Percentiles rank a stretch among this genome's conserved stretches.
Conservation (phyloP, 345 rosid species). For the Barbarea vulgaris region DNA sequence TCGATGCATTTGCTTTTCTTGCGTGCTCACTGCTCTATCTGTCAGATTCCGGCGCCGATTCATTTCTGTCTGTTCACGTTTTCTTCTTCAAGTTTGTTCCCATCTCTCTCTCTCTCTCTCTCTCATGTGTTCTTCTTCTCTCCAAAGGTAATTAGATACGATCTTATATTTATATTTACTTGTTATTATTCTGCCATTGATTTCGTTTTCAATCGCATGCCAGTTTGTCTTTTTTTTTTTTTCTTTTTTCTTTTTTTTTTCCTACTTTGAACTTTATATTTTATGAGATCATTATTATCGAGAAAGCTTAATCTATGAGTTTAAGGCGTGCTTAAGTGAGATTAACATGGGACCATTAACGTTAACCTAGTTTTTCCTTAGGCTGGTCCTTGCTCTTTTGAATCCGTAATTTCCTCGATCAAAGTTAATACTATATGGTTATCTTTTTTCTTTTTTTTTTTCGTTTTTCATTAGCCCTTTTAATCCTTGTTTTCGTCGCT, state of each 20-base stretch:
- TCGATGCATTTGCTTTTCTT: slow-evolving; percentile 66
- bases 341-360: slow-evolving; percentile 59
- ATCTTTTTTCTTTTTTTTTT: neutral
- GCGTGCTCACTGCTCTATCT: slow-evolving; percentile 96
- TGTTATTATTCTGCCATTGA: slow-evolving; percentile 9
- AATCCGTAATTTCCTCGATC: slow-evolving; percentile 27
- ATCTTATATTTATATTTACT: neutral
- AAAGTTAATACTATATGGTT: slow-evolving; percentile 21
- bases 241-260: neutral
- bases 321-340: slow-evolving; percentile 53
- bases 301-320: slow-evolving; percentile 38
- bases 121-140: slow-evolving; percentile 13
- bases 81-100: slow-evolving; percentile 19
- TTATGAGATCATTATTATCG: slow-evolving; percentile 38
- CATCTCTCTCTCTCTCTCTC: neutral
- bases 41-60: slow-evolving; percentile 77
- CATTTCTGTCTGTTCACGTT: slow-evolving; percentile 41
- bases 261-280: slow-evolving; percentile 35
- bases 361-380: slow-evolving; percentile 41
- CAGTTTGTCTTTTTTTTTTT: no score
- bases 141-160: slow-evolving; percentile 12
- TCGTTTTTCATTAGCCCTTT: neutral
- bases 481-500: neutral
- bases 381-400: slow-evolving; percentile 53
- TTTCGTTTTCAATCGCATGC: slow-evolving; percentile 30